A percentile compares a stretch with the other conserved stretches of the same genome.
These are phyloP conservation scores for Lindgomyces ingoldianus DNA, from an alignment of 495 filamentous ascomycete species.

Conservation along the genomic window DNA sequence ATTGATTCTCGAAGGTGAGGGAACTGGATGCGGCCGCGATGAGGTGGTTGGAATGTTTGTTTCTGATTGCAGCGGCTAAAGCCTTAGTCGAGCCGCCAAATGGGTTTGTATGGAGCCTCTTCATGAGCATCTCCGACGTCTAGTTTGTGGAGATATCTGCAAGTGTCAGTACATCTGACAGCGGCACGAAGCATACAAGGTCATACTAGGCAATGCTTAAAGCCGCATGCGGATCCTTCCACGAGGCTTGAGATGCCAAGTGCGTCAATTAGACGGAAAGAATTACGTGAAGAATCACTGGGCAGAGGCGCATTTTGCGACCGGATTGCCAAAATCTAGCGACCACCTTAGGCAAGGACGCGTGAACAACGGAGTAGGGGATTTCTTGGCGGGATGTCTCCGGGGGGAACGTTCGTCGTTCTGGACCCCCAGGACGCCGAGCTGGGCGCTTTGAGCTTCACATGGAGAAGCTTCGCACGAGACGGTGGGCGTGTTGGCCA, in stretches of 20 bases:
- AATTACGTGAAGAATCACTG: not conserved
- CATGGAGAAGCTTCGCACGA: slow-evolving; percentile 25
- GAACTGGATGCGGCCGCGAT: not conserved
- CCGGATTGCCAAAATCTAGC: slow-evolving; percentile 5
- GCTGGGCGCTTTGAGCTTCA: slow-evolving; percentile 27
- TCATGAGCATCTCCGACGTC: not conserved
- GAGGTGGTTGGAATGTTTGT: slow-evolving; percentile 17
- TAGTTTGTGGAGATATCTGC: not conserved
- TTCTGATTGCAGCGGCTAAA: slow-evolving; percentile 13
- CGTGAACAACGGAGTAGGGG: slow-evolving; percentile 11
- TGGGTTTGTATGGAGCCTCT: not conserved
- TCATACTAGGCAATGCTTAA: not conserved
- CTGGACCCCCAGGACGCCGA: not conserved
- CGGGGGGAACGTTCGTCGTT: not conserved
- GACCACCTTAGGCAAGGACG: slow-evolving; percentile 7
- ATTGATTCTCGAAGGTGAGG: not conserved
- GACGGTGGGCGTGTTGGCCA: slow-evolving; percentile 25
- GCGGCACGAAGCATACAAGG: slow-evolving; percentile 5
- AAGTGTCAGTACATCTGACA: not conserved
- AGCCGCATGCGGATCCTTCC: not conserved
- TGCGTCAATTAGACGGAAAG: too few relatives aligned
- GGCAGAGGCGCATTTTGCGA: slow-evolving; percentile 5
- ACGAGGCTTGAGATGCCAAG: slow-evolving; percentile 15
- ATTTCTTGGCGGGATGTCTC: slow-evolving; percentile 5
- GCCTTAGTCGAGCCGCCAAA: not conserved